Base-by-base conservation (phyloP, 805 yeast species). In the Pichia kluyveri region DNA sequence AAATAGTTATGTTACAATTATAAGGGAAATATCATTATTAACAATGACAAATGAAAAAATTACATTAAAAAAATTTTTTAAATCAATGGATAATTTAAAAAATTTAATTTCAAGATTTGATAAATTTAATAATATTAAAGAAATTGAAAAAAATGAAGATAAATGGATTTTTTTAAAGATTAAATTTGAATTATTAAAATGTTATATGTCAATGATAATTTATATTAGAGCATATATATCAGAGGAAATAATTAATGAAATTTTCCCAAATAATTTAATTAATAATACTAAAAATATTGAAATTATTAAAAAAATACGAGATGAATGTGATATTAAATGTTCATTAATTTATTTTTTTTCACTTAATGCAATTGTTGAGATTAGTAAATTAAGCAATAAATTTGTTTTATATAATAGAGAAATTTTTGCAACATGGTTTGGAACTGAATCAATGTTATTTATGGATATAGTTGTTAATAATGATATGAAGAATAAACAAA, bases 381-480 rank as follows among this genome's bases (percentile, higher is more conserved):
- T 48, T 10, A 36, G 45, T n/a, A 10, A 41, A 41, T 17, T 32
- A 2, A 31, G 41, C n/a, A 14, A 44, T 3, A 48, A 41, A 40
- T 48, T 48, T 37, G 27, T 48, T 9, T 11, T 48, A 10, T 48
- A 41, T 23, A 41, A 32, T 3, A 44, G 47, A 31, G 51, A 41
- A 14, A 32, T 45, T 15, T 48, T 48, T 44, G 41, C 51, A 2
- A 3, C 12, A 14, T 48, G 51, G 51, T 18, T 48, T 28, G 47
- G 51, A 11, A 11, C 23, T 18, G 26, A 44, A 30, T 28, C 44
- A 9, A 32, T 44, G 10, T 6, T 38, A 17, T 38, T 48, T 6
- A 38, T 48, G 8, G 46, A 40, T 41, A 28, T 41, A 9, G 23
- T 48, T 12, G n/a, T 44, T 15, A n/a, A n/a, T 3, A 41, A 41